Evolutionary conservation across 2,329 filamentous ascomycete species (phyloP).

Genomic region (Penicillium freii): DNA sequence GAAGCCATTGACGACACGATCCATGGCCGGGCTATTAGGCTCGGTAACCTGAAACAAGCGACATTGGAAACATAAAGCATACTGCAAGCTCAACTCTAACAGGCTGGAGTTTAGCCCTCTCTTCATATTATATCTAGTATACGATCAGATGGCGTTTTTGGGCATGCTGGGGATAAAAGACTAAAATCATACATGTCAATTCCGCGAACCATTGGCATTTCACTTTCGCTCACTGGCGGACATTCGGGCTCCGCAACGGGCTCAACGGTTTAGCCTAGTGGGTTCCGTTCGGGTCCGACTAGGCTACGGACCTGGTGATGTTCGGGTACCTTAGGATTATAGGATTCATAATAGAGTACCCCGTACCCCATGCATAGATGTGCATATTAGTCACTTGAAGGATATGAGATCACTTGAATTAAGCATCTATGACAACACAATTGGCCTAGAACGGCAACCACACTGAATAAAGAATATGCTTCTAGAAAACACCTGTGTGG

Average conservation of each 20-base stretch:
- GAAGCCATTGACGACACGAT: not conserved
- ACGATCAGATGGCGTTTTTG: conserved; percentile 10
- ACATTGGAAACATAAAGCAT: conserved; percentile 3
- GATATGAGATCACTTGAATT: no score
- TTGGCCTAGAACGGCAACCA: not conserved
- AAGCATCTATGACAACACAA: not conserved
- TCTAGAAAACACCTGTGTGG: not conserved
- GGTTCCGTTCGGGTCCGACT: conserved; percentile 8
- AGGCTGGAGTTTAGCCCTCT: not conserved
- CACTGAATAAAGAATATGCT: not conserved
- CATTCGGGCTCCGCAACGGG: conserved; percentile 16
- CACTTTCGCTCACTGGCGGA: not conserved
- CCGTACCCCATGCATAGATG: not conserved
- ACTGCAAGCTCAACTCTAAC: not conserved
- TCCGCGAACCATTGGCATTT: not conserved
- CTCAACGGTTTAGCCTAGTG: conserved; percentile 16
- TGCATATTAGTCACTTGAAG: not conserved
- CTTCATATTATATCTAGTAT: not conserved
- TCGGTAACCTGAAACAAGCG: conserved; percentile 15
- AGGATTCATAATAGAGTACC: not conserved
- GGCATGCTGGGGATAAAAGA: not conserved
- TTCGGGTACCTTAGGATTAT: not conserved
- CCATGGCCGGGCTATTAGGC: not conserved
- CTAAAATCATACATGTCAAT: not conserved
- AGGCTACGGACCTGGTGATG: not conserved